These are phyloP conservation scores for Arthromyces matolae DNA, from an alignment of 768 basidiomycete species.

Conservation along the genomic window DNA sequence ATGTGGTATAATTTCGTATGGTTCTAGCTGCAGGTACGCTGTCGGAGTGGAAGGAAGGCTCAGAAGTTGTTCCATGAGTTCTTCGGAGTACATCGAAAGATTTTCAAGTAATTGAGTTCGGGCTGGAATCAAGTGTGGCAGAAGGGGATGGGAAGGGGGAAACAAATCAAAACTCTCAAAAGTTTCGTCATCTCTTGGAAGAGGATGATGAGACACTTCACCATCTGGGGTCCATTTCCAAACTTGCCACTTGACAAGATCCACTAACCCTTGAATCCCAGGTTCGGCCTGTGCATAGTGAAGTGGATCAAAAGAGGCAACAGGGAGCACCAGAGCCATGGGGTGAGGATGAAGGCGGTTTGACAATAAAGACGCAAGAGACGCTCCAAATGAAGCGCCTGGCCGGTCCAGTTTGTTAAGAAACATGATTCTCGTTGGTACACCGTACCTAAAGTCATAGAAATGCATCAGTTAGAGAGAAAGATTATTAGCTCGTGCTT, in stretches of 20 bases:
- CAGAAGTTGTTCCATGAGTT: slow-evolving; percentile 72
- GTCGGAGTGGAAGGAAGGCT: slow-evolving; percentile 51
- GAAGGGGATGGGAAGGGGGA: slow-evolving; percentile 59
- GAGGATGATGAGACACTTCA: slow-evolving; percentile 35
- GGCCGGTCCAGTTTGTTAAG: slow-evolving; percentile 87
- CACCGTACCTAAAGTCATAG: slow-evolving; percentile 57
- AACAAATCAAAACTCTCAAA: slow-evolving; percentile 43
- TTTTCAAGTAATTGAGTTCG: slow-evolving; percentile 72
- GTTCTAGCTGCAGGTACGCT: slow-evolving; percentile 60
- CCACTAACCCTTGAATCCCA: slow-evolving; percentile 80
- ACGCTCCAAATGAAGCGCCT: slow-evolving; percentile 74
- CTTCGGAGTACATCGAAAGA: slow-evolving; percentile 76
- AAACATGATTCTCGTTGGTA: slow-evolving; percentile 74
- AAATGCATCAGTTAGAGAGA: slow-evolving; percentile 1
- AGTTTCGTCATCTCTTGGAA: slow-evolving; percentile 50
- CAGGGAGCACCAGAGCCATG: slow-evolving; percentile 63
- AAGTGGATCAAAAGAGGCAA: slow-evolving; percentile 68
- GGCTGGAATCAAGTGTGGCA: slow-evolving; percentile 62
- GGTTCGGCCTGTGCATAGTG: slow-evolving; percentile 75
- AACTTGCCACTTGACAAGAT: slow-evolving; percentile 79
- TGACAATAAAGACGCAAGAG: slow-evolving; percentile 67
- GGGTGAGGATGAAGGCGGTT: slow-evolving; percentile 77
- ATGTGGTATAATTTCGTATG: slow-evolving; percentile 51
- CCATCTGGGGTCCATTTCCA: slow-evolving; percentile 69
- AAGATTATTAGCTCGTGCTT: slow-evolving; percentile 14